Evolutionary conservation across 495 filamentous ascomycete genomes (phyloP).

Genomic region (Lindgomyces ingoldianus): DNA sequence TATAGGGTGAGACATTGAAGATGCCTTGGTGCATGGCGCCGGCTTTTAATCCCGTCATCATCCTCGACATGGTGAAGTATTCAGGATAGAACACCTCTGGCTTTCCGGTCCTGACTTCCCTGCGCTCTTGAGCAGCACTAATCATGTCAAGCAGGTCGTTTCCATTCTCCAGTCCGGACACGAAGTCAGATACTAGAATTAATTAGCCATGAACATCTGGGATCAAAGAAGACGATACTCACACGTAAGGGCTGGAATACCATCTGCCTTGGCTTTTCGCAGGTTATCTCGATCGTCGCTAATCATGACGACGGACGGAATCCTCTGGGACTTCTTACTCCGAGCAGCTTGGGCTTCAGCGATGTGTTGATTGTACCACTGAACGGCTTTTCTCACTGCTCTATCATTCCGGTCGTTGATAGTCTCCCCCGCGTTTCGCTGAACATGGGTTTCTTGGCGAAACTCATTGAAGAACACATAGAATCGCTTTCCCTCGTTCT

Average conservation of each 20-base stretch:
- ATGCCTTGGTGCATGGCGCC: constrained; percentile 88
- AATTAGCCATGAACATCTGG: not conserved
- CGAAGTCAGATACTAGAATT: constrained; percentile 68
- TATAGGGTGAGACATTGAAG: constrained; percentile 96
- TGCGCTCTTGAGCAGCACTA: constrained; percentile 67
- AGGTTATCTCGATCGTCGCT: constrained; percentile 90
- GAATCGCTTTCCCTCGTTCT: constrained; percentile 92
- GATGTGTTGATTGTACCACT: constrained; percentile 87
- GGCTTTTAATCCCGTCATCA: constrained; percentile 86
- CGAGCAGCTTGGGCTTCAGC: constrained; percentile 55
- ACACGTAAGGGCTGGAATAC: constrained; percentile 52
- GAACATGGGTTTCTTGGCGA: constrained; percentile 83
- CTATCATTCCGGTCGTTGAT: constrained; percentile 97
- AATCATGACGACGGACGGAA: constrained; percentile 85
- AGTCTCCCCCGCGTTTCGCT: constrained; percentile 71
- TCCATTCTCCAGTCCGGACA: constrained; percentile 77
- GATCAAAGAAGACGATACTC: constrained; percentile 2
- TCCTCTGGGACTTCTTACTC: constrained; percentile 56
- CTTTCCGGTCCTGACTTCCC: constrained; percentile 61
- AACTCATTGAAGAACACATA: constrained; percentile 99
- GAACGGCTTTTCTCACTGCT: constrained; percentile 80
- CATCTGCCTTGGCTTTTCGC: constrained; percentile 74
- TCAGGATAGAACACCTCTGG: constrained; percentile 73
- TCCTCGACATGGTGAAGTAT: constrained; percentile 85
- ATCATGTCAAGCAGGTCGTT: constrained; percentile 94